phyloP scores from a whole-genome alignment of 768 basidiomycete genomes.

The Chalciporus pseudorubinellus region DNA sequence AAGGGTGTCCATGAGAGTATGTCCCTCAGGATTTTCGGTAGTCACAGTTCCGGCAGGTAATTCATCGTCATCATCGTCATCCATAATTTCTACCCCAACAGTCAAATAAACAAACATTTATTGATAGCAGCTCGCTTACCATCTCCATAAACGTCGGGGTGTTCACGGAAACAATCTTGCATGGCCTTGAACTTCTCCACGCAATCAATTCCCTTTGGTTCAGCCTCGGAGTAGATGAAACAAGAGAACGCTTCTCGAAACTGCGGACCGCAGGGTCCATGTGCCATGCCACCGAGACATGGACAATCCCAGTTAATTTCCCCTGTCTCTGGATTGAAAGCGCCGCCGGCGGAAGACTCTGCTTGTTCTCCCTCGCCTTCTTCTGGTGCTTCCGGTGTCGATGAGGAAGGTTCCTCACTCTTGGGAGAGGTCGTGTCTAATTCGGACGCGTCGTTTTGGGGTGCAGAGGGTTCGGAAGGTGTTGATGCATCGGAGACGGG shows the following conservation, averaged over 20 bases:
- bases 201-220: conserved; percentile 97
- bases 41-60: conserved; percentile 10
- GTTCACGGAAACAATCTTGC: conserved; percentile 96
- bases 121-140: conserved; percentile 49
- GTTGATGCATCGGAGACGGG: conserved; percentile 19
- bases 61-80: conserved; percentile 56
- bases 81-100: conserved; percentile 55
- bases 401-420: conserved; percentile 8
- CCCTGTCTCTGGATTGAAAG: conserved; percentile 94
- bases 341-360: conserved; percentile 42
- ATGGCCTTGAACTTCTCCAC: conserved; percentile 97
- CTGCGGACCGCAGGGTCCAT: conserved; percentile 91
- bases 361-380: conserved; percentile 28
- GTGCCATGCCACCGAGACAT: conserved; percentile 97
- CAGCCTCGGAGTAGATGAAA: conserved; percentile 90
- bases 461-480: conserved; percentile 13
- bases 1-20: conserved; percentile 3
- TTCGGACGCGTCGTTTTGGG: conserved; percentile 21
- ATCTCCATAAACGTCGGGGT: conserved; percentile 94
- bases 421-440: background rate
- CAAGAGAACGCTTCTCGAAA: conserved; percentile 97
- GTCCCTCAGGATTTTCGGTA: conserved; percentile 6
- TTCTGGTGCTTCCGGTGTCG: conserved; percentile 4
- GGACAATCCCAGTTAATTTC: conserved; percentile 99
- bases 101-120: conserved; percentile 3